phyloP scores from a whole-genome alignment of 139 green algal genomes.

The Coccomyxa sp. region DNA sequence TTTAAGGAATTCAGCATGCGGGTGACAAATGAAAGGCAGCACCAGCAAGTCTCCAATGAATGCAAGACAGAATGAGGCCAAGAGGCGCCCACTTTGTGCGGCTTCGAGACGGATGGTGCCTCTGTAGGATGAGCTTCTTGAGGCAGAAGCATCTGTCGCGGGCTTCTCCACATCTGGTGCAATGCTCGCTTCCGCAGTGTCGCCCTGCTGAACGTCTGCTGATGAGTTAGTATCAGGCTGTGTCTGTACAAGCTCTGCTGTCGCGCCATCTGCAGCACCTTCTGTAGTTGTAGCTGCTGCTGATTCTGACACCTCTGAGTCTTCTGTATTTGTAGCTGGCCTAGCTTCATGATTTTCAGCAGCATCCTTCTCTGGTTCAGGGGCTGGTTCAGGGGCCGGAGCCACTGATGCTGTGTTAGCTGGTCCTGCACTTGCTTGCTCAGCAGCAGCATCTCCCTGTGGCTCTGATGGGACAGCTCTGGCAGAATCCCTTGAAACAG shows the following conservation, averaged over 20 bases:
- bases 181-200: too few species aligned
- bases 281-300: not conserved
- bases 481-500: not conserved
- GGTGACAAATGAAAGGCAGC: not conserved
- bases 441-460: not conserved
- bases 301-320: not conserved
- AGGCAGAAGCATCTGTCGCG: not conserved
- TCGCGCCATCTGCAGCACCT: too few species aligned
- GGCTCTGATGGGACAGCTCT: not conserved
- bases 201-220: not conserved
- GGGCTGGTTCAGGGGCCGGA: constrained; percentile 1
- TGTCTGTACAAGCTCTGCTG: too few species aligned
- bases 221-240: not conserved
- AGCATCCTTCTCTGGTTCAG: not conserved
- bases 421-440: constrained; percentile 12
- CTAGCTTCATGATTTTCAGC: not conserved
- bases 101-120: not conserved
- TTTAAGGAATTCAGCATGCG: not conserved
- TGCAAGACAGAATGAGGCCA: not conserved
- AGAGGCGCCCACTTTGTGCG: not conserved
- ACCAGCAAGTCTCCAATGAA: not conserved
- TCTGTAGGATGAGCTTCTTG: not conserved
- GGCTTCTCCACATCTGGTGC: too few species aligned
- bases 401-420: constrained; percentile 19
- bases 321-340: not conserved